These are phyloP conservation scores for Gossypium rotundifolium DNA, from an alignment of 345 rosid genomes.

Conservation along the genomic window DNA sequence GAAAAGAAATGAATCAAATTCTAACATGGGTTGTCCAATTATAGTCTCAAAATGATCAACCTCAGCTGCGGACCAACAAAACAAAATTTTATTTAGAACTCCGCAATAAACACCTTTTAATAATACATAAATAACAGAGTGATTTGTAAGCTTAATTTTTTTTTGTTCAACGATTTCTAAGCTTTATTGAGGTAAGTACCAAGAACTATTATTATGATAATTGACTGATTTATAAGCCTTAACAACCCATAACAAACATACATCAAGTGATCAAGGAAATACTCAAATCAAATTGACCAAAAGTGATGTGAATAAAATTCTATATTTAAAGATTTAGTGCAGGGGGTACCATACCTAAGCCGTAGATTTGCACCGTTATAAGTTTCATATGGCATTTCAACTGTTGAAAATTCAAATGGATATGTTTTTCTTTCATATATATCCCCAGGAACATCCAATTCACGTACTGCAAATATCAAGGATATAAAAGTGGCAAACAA, in stretches of 20 bases:
- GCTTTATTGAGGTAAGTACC: background rate
- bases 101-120: background rate
- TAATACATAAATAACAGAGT: background rate
- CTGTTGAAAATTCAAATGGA: slow-evolving; percentile 85
- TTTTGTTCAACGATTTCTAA: background rate
- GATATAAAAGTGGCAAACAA: slow-evolving; percentile 9
- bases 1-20: slow-evolving; percentile 14
- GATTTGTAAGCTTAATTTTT: background rate
- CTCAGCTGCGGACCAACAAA: background rate
- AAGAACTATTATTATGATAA: background rate
- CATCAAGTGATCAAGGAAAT: background rate
- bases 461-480: slow-evolving; percentile 61
- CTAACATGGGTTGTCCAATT: background rate
- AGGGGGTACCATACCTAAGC: slow-evolving; percentile 54
- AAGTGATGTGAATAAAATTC: background rate
- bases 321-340: background rate
- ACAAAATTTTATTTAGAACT: background rate
- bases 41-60: background rate
- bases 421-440: slow-evolving; percentile 82
- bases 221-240: background rate
- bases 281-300: background rate
- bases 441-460: slow-evolving; percentile 96
- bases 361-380: slow-evolving; percentile 90
- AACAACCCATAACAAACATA: background rate
- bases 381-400: slow-evolving; percentile 96